A percentile compares a stretch with the other conserved stretches of the same genome.
These are phyloP conservation scores for Annulohypoxylon moriforme DNA, from an alignment of 495 filamentous ascomycete genomes.

Conservation along the genomic window DNA sequence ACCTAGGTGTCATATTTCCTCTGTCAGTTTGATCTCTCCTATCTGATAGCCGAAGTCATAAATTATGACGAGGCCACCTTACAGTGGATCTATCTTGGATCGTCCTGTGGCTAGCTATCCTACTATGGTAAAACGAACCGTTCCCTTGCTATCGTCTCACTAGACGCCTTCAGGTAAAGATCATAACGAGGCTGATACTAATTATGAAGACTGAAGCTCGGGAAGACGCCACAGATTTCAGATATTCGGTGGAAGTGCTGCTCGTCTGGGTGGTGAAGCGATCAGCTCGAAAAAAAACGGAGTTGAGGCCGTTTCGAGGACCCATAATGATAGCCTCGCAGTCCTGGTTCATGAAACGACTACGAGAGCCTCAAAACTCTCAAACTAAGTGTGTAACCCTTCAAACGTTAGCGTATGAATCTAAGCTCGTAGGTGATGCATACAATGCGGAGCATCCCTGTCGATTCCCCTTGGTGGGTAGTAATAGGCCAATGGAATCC, in stretches of 20 bases:
- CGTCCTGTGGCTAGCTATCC: background rate
- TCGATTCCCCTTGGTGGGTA: background rate
- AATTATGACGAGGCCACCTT: background rate
- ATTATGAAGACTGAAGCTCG: constrained; percentile 13
- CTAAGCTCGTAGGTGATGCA: constrained; percentile 20
- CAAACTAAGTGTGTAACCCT: constrained; percentile 26
- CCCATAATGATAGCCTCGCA: background rate
- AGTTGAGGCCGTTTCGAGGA: constrained; percentile 24
- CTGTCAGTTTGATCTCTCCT: background rate
- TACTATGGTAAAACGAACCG: constrained; percentile 20
- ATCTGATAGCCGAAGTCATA: background rate
- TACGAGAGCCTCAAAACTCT: constrained; percentile 28
- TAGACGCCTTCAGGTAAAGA: constrained; percentile 31
- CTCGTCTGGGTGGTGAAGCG: background rate
- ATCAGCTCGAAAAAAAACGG: constrained; percentile 9
- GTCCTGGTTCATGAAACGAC: constrained; percentile 24
- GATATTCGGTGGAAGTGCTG: background rate
- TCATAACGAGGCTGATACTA: constrained; percentile 18
- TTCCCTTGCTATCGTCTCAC: constrained; percentile 31
- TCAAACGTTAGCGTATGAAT: constrained; percentile 38
- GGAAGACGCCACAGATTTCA: constrained; percentile 26
- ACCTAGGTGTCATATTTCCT: background rate
- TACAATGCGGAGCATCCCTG: constrained; percentile 12
- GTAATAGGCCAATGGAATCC: constrained; percentile 28
- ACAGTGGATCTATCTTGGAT: background rate